A percentile compares a stretch with the other conserved stretches of the same genome.
These are phyloP conservation scores for Vigna trinervia DNA, from an alignment of 306 rosid genomes.

Conservation along the genomic window DNA sequence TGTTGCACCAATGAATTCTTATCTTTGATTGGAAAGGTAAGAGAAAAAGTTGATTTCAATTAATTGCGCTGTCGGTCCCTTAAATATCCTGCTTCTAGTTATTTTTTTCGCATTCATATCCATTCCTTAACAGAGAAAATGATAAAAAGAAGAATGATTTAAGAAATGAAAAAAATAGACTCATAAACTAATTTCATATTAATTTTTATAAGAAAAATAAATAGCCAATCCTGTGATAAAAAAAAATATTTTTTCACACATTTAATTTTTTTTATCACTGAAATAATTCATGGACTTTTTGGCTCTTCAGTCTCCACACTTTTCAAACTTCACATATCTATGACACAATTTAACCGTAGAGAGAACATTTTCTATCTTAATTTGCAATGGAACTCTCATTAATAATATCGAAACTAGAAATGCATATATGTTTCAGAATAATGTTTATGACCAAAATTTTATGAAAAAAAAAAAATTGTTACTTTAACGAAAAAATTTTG, in stretches of 20 bases:
- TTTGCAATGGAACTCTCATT: not conserved
- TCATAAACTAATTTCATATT: not conserved
- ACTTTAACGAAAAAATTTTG: too few relatives aligned
- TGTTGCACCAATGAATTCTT: conserved; percentile 50
- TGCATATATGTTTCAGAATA: not conserved
- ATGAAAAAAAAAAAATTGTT: too few relatives aligned
- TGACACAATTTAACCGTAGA: too few relatives aligned
- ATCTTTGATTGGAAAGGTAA: conserved; percentile 47
- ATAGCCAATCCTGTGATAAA: too few relatives aligned
- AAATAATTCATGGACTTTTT: too few relatives aligned
- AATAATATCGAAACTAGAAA: not conserved
- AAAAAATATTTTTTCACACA: too few relatives aligned
- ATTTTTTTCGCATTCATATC: not conserved
- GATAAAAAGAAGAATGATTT: not conserved
- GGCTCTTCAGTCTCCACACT: too few relatives aligned
- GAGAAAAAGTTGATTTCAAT: conserved; percentile 42
- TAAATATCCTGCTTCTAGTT: conserved; percentile 6
- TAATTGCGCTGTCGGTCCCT: conserved; percentile 47
- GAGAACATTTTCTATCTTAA: not conserved
- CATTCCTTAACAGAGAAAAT: not conserved
- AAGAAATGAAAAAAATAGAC: not conserved
- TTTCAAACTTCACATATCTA: too few relatives aligned
- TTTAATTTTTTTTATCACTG: too few relatives aligned
- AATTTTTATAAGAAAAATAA: not conserved
- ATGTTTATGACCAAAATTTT: too few relatives aligned